Percentiles rank a stretch among this genome's conserved stretches.
Evolutionary conservation across 768 basidiomycete genomes (phyloP).

Genomic region (Podaxis rugospora): DNA sequence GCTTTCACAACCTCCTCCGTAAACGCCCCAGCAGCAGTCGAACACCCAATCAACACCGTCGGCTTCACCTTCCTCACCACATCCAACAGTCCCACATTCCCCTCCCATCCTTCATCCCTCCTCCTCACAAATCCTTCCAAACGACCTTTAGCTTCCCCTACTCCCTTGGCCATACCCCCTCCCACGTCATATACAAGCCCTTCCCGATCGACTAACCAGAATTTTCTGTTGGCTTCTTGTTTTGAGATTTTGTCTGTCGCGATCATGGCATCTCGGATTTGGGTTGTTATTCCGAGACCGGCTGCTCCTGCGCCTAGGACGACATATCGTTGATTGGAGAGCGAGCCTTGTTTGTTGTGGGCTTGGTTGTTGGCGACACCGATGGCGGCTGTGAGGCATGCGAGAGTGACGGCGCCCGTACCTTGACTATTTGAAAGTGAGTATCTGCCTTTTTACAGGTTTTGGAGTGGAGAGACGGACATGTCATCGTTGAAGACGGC

Average conservation of each 20-base stretch:
- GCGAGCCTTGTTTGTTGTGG: constrained; percentile 26
- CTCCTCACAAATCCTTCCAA: constrained; percentile 53
- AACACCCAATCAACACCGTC: constrained; percentile 82
- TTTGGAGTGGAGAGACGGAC: constrained; percentile 27
- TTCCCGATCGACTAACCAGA: constrained; percentile 69
- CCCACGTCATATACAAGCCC: constrained; percentile 27
- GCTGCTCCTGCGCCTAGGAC: constrained; percentile 82
- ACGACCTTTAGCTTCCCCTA: constrained; percentile 33
- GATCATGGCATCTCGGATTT: constrained; percentile 74
- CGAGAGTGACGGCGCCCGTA: constrained; percentile 71
- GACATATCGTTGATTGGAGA: constrained; percentile 73
- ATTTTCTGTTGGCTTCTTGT: constrained; percentile 57
- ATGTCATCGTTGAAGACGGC: constrained; percentile 85
- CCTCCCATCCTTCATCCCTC: constrained; percentile 55
- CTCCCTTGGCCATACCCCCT: constrained; percentile 8
- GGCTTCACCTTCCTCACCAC: constrained; percentile 71
- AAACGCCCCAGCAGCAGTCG: constrained; percentile 76
- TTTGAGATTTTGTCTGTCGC: constrained; percentile 44
- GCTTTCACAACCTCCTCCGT: constrained; percentile 64
- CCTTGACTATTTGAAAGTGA: constrained; percentile 46
- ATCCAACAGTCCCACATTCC: constrained; percentile 54
- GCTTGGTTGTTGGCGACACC: constrained; percentile 48
- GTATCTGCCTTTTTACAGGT: neutral
- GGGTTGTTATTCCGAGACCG: constrained; percentile 74
- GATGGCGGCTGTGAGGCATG: constrained; percentile 64